A percentile compares a stretch with the other conserved stretches of the same genome.
phyloP scores from a whole-genome alignment of 371 early-diverging fungal species.

The Gilbertella persicaria region DNA sequence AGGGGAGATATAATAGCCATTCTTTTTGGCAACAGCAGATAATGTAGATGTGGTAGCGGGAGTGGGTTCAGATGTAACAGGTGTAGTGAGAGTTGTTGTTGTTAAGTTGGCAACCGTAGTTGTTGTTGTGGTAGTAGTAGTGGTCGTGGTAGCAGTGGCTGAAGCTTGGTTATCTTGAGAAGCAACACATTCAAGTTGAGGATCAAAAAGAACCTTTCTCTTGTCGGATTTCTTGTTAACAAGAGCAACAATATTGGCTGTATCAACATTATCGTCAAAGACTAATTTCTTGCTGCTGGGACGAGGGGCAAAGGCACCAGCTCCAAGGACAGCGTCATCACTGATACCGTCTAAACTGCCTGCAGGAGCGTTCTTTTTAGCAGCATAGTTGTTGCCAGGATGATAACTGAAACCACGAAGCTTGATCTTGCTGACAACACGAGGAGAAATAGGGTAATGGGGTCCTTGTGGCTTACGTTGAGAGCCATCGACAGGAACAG shows the following conservation, averaged over 20 bases:
- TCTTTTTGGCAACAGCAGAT: constrained; percentile 18
- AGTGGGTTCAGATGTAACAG: neutral
- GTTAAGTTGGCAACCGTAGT: constrained; percentile 1
- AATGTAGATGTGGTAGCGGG: constrained; percentile 7
- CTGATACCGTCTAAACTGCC: constrained; percentile 53
- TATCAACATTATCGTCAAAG: constrained; percentile 39
- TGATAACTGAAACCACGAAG: constrained; percentile 61
- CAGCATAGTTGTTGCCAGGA: constrained; percentile 28
- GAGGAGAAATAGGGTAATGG: constrained; percentile 68
- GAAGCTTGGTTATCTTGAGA: constrained; percentile 19
- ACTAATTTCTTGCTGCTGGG: constrained; percentile 74
- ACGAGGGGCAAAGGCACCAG: constrained; percentile 74
- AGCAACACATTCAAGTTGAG: constrained; percentile 32
- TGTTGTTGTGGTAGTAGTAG: constrained; percentile 1
- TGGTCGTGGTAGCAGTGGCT: neutral
- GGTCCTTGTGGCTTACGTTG: constrained; percentile 53
- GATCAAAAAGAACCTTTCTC: constrained; percentile 31
- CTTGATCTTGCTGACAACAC: constrained; percentile 68
- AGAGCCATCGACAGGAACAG: constrained; percentile 47
- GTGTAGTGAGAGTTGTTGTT: constrained; percentile 10
- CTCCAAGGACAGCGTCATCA: constrained; percentile 65
- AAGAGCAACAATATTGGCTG: constrained; percentile 27
- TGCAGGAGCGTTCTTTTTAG: constrained; percentile 9
- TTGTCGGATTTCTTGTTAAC: constrained; percentile 28
- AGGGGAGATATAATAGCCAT: constrained; percentile 41